These are phyloP conservation scores for Dorcoceras hygrometricum DNA, from an alignment of 257 asterid species.

Conservation along the genomic window DNA sequence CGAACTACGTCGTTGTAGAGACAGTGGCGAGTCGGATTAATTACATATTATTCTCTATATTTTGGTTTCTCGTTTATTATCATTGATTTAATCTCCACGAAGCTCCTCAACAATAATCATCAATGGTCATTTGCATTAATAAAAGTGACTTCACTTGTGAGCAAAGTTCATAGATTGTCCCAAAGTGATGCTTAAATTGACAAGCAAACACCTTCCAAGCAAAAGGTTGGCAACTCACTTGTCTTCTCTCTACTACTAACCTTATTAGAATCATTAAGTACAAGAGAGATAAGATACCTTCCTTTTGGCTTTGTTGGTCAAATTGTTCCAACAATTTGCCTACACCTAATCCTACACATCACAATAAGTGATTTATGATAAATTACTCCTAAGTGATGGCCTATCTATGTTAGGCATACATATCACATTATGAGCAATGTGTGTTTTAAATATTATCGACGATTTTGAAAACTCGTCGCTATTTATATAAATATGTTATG, in stretches of 20 bases:
- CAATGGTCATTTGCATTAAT: constrained; percentile 21
- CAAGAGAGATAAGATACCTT: constrained; percentile 43
- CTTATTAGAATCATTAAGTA: constrained; percentile 38
- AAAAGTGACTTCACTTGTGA: constrained; percentile 53
- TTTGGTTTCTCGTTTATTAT: too few relatives aligned
- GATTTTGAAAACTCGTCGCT: too few relatives aligned
- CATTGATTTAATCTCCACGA: not conserved
- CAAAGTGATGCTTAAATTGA: constrained; percentile 46
- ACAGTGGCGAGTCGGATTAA: too few relatives aligned
- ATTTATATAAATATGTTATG: too few relatives aligned
- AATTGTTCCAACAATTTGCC: constrained; percentile 30
- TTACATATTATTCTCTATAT: too few relatives aligned
- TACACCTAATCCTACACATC: constrained; percentile 31
- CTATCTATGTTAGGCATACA: not conserved
- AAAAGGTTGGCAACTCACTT: constrained; percentile 53
- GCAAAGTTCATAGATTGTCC: constrained; percentile 36
- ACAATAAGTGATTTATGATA: constrained; percentile 7
- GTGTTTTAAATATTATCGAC: too few relatives aligned
- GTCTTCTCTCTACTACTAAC: constrained; percentile 37
- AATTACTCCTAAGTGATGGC: not conserved
- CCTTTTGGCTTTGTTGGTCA: constrained; percentile 40
- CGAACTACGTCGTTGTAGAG: too few relatives aligned
- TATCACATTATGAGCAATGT: too few relatives aligned
- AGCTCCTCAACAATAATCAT: not conserved
- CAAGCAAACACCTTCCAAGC: constrained; percentile 40